These are phyloP conservation scores for Evernia prunastri DNA, from an alignment of 495 filamentous ascomycete genomes.

Conservation along the genomic window DNA sequence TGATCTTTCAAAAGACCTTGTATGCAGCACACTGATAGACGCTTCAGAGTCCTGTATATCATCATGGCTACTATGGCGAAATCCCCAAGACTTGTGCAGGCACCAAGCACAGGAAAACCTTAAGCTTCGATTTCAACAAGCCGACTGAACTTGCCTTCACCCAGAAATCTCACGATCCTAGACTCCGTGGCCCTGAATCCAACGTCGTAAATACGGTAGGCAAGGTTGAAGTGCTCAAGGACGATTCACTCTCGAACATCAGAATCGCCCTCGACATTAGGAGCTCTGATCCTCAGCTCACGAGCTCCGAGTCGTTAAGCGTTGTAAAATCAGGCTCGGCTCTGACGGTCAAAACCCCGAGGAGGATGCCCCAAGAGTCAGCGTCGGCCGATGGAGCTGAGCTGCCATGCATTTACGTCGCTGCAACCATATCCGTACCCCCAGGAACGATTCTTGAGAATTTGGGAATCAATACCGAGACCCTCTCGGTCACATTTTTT, in stretches of 20 bases:
- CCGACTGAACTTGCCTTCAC: conserved; percentile 12
- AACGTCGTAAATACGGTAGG: neutral
- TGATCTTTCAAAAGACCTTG: neutral
- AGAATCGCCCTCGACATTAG: conserved; percentile 9
- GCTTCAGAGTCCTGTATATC: conserved; percentile 1
- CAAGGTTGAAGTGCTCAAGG: conserved; percentile 6
- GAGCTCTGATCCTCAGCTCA: conserved; percentile 14
- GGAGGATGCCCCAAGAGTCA: neutral
- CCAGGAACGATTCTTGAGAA: conserved; percentile 39
- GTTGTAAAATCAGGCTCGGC: conserved; percentile 10
- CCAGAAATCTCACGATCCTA: conserved; percentile 8
- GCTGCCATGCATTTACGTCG: conserved; percentile 11
- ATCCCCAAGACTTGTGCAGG: neutral
- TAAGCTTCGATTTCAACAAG: conserved; percentile 10
- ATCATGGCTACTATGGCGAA: conserved; percentile 2
- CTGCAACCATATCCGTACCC: conserved; percentile 10
- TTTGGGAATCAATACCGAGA: conserved; percentile 26
- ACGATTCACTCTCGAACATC: neutral
- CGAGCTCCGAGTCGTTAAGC: conserved; percentile 9
- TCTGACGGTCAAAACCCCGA: conserved; percentile 11
- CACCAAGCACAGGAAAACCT: conserved; percentile 1
- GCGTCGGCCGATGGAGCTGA: neutral
- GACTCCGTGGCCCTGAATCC: neutral
- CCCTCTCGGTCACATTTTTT: conserved; percentile 10
- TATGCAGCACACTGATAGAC: neutral